These are phyloP conservation scores for Vaccinium corymbosum DNA, from an alignment of 148 eudicot species.

Conservation along the genomic window DNA sequence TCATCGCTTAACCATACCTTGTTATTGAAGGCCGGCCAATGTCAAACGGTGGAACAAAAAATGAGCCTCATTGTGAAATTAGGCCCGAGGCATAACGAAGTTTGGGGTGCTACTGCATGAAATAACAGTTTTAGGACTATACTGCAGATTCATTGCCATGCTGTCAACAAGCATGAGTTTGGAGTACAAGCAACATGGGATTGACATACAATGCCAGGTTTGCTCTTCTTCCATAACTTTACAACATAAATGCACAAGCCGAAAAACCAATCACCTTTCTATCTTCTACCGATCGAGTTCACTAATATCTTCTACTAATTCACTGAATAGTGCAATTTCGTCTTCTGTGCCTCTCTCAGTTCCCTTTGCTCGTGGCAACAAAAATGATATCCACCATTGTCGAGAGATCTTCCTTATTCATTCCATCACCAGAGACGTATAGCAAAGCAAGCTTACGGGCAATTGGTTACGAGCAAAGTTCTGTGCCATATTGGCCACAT, in stretches of 20 bases:
- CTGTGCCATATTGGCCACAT: slow-evolving; percentile 73
- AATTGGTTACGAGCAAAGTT: slow-evolving; percentile 55
- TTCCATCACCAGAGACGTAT: slow-evolving; percentile 55
- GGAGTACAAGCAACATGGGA: slow-evolving; percentile 69
- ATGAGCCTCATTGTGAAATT: background rate
- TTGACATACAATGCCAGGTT: slow-evolving; percentile 82
- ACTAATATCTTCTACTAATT: background rate
- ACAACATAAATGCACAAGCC: background rate
- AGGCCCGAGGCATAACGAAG: background rate
- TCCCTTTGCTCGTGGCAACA: slow-evolving; percentile 68
- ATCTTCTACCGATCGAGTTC: background rate
- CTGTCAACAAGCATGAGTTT: slow-evolving; percentile 51
- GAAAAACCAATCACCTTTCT: background rate
- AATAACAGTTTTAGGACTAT: slow-evolving; percentile 11
- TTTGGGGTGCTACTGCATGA: background rate
- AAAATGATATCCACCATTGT: slow-evolving; percentile 50
- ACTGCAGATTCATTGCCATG: slow-evolving; percentile 50
- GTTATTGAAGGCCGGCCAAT: background rate
- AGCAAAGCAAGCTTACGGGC: slow-evolving; percentile 51
- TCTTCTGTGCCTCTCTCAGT: slow-evolving; percentile 25
- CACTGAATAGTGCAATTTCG: background rate
- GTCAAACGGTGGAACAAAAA: background rate
- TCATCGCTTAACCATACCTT: background rate
- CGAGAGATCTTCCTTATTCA: slow-evolving; percentile 55
- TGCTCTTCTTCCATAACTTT: background rate